A percentile compares a stretch with the other conserved stretches of the same genome.
Conservation (phyloP, 345 rosid genomes). For the Rhodamnia rubescens region DNA sequence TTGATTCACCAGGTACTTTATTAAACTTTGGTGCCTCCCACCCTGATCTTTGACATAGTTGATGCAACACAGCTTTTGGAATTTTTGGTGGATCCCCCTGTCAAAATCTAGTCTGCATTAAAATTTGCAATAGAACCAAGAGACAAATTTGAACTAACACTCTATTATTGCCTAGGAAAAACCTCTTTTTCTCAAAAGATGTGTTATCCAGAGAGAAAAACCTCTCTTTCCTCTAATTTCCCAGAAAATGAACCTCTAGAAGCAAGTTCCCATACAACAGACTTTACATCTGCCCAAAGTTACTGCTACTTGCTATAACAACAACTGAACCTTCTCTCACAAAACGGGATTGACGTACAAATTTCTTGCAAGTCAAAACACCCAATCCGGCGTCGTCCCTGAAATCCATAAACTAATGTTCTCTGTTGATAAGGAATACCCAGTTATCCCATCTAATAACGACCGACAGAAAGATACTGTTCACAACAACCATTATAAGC, state of each 20-base stretch:
- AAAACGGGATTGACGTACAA: background rate
- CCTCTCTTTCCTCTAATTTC: background rate
- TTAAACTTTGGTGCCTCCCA: constrained; percentile 94
- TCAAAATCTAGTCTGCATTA: background rate
- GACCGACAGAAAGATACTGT: background rate
- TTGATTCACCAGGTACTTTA: constrained; percentile 40
- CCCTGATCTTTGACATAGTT: constrained; percentile 78
- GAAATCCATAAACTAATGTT: background rate
- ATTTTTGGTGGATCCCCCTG: constrained; percentile 72
- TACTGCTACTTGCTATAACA: background rate
- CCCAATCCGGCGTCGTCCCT: background rate
- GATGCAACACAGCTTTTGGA: constrained; percentile 88
- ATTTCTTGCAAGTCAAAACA: background rate
- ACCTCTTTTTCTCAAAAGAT: background rate
- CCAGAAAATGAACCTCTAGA: background rate
- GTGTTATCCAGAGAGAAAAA: background rate
- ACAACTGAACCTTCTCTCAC: background rate
- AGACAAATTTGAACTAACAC: background rate
- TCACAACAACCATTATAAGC: background rate
- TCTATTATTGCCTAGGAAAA: background rate
- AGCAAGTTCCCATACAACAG: background rate
- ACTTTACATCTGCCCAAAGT: background rate
- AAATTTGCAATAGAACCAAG: background rate
- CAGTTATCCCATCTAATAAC: background rate
- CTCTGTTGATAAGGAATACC: background rate